These are phyloP conservation scores for Cercospora sesami DNA, from an alignment of 2,329 filamentous ascomycete species.

Conservation along the genomic window DNA sequence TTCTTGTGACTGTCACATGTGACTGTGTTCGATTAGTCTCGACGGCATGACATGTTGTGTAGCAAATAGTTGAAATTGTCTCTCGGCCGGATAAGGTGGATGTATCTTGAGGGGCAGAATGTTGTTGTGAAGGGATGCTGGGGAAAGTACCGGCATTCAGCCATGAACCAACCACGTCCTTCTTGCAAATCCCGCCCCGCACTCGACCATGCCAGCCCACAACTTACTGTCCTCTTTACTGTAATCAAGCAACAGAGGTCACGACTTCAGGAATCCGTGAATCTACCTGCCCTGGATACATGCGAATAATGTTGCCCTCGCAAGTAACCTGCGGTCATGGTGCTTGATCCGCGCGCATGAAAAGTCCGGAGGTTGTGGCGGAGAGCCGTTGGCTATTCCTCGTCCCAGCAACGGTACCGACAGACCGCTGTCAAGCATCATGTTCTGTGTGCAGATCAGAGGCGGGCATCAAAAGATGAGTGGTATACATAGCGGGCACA, in stretches of 20 bases:
- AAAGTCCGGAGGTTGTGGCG: slow-evolving; percentile 1
- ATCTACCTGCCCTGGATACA: not conserved
- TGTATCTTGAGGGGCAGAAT: not conserved
- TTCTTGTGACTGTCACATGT: not conserved
- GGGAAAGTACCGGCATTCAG: not conserved
- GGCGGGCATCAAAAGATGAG: not conserved
- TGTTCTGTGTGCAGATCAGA: not conserved
- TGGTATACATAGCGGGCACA: not conserved
- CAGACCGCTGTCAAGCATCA: not conserved
- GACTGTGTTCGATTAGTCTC: not conserved
- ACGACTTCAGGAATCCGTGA: not conserved
- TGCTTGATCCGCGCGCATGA: not conserved
- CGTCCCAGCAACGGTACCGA: slow-evolving; percentile 2
- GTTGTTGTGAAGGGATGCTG: not conserved
- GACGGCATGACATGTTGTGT: not conserved
- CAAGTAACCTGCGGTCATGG: not conserved
- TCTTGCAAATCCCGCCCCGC: too few relatives aligned
- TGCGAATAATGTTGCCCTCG: not conserved
- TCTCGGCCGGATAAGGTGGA: not conserved
- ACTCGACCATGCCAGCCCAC: not conserved
- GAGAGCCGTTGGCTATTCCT: slow-evolving; percentile 8
- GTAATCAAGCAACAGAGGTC: not conserved
- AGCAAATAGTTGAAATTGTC: not conserved
- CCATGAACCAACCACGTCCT: not conserved
- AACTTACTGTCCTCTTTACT: not conserved